Evolutionary conservation across 257 asterid genomes (phyloP), one percentile per base, ranked within the genome.

Genomic region (Solanum tarapatanum): DNA sequence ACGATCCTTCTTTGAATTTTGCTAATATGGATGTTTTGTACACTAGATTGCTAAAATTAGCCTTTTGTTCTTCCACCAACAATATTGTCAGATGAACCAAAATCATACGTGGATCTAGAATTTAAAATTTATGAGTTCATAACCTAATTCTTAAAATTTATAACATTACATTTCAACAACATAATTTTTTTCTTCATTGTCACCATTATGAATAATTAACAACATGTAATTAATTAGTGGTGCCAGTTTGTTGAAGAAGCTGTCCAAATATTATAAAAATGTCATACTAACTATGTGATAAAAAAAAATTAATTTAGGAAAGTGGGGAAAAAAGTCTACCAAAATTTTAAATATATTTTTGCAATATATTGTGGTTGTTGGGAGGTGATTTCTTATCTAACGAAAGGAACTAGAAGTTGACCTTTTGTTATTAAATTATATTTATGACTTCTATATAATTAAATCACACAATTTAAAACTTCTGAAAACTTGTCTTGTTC

Each of bases 341-440:
- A 33, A 77, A 14, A 24, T n/a, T 41, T 41, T 24, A 12, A 77
- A 13, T 75, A 23, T 12, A n/a, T 12, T 11, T 77, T 12, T 77
- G 62, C 13, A 41, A 33, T 26, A 13, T 79, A 19, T 79, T 79
- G 3, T 79, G 66, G 37, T 79, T 43, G 84, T 26, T 77, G 64
- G n/a, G 64, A 79, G 84, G 84, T 24, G 84, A 79, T 79, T 26
- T 79, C 84, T 79, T 14, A 26, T 79, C 84, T 24, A 43, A 79
- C 26, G 37, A 26, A 43, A 79, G 64, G 84, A 43, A 24, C 64
- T 79, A 79, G n/a, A 79, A 43, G 84, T 79, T 79, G 84, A 79
- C 84, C 43, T 79, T 76, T 80, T 4, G 68, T 45, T 8, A 45
- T 48, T 48, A 45, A 48, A 17, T 48, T 48, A 19, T 48, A 2